Percentiles rank a stretch among this genome's conserved stretches.
Evolutionary conservation across 495 filamentous ascomycete genomes (phyloP).

Genomic region (Daldinia decipiens): DNA sequence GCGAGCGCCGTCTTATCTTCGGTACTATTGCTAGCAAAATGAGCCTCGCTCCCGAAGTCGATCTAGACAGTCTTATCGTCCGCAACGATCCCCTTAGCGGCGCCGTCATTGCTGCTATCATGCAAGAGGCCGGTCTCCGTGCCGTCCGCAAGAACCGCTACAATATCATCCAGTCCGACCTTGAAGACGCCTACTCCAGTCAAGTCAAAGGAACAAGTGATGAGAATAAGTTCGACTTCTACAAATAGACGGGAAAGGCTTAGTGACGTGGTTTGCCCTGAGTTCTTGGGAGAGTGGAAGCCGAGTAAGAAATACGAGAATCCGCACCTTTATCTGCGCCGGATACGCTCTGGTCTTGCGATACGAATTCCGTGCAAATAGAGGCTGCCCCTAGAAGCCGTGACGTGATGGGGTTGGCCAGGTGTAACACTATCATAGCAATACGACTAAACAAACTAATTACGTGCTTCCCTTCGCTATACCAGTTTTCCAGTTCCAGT

Average conservation of each 20-base stretch:
- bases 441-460: slow-evolving; percentile 30
- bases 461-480: slow-evolving; percentile 1
- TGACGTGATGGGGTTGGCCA: slow-evolving; percentile 3
- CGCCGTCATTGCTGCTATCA: slow-evolving; percentile 96
- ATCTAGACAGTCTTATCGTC: slow-evolving; percentile 93
- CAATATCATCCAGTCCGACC: slow-evolving; percentile 95
- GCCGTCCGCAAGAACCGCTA: slow-evolving; percentile 98
- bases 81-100: slow-evolving; percentile 95
- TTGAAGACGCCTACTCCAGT: slow-evolving; percentile 94
- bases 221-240: slow-evolving; percentile 80
- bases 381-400: slow-evolving; percentile 1
- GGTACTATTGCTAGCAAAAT: slow-evolving; percentile 95
- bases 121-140: slow-evolving; percentile 96
- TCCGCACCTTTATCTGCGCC: neutral
- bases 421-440: slow-evolving; percentile 42
- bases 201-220: slow-evolving; percentile 93
- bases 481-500: neutral
- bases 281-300: neutral
- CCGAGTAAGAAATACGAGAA: neutral
- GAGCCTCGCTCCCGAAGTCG: slow-evolving; percentile 95
- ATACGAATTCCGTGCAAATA: slow-evolving; percentile 6
- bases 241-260: slow-evolving; percentile 55
- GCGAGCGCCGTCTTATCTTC: slow-evolving; percentile 96
- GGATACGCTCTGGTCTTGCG: neutral
- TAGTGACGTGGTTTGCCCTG: neutral